These are phyloP conservation scores for Beauveria rudraprayagi DNA, from an alignment of 2,329 filamentous ascomycete species.

Conservation along the genomic window DNA sequence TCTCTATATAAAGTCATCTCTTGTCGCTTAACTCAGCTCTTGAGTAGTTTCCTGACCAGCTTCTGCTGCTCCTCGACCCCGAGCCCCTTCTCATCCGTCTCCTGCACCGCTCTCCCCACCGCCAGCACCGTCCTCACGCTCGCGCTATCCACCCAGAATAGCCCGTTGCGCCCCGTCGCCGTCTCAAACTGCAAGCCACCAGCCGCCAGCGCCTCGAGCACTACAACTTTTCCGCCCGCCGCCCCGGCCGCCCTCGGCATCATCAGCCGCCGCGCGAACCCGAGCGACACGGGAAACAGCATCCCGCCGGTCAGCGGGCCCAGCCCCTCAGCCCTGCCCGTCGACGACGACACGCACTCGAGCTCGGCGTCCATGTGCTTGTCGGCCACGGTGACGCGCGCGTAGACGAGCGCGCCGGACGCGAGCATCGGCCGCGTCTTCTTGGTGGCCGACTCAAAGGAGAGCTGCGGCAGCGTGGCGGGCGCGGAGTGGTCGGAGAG, in stretches of 20 bases:
- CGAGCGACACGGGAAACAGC: slow-evolving; percentile 71
- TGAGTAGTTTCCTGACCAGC: slow-evolving; percentile 58
- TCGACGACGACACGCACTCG: slow-evolving; percentile 78
- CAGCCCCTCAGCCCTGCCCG: slow-evolving; percentile 81
- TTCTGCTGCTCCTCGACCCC: slow-evolving; percentile 61
- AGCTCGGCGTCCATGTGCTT: slow-evolving; percentile 84
- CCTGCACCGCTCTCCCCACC: slow-evolving; percentile 69
- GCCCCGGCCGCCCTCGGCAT: slow-evolving; percentile 44
- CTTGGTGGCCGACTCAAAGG: slow-evolving; percentile 89
- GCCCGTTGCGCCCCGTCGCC: slow-evolving; percentile 85
- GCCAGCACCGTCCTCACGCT: slow-evolving; percentile 63
- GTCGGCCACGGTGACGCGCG: slow-evolving; percentile 68
- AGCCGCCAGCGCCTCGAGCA: slow-evolving; percentile 70
- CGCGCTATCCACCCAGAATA: slow-evolving; percentile 75
- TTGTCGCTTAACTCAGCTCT: slow-evolving; percentile 38
- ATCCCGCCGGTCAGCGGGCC: slow-evolving; percentile 80
- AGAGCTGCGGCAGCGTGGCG: slow-evolving; percentile 72
- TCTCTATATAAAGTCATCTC: too few relatives aligned
- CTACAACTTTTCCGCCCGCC: slow-evolving; percentile 42
- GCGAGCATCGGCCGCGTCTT: slow-evolving; percentile 79
- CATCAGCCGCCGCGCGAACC: slow-evolving; percentile 74
- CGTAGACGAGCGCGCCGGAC: slow-evolving; percentile 76
- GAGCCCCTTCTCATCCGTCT: slow-evolving; percentile 64
- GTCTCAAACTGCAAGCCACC: slow-evolving; percentile 85
- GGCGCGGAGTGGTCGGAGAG: slow-evolving; percentile 57